Evolutionary conservation across 2,329 filamentous ascomycete genomes (phyloP), one percentile per base, ranked within the genome.

Genomic region (Monosporascus sp.): DNA sequence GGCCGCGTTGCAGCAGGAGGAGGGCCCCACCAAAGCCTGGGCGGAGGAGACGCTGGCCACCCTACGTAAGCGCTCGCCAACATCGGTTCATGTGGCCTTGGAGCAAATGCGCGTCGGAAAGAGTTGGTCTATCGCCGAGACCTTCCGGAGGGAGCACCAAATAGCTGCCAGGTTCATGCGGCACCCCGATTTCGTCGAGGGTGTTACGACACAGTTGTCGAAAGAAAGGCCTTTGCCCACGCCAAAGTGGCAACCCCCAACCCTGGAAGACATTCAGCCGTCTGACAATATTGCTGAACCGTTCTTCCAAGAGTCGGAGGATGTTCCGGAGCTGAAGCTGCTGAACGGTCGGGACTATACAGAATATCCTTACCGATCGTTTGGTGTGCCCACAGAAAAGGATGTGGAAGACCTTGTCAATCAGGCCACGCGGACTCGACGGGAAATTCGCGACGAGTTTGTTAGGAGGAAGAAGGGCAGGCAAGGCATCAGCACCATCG

Each of bases 161-260:
- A 90, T 99, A 55, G 91, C 93, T 2, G 76, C 80, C 54, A 82
- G 84, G 58, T 97, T 99, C 76, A 97, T 99, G 93, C 79, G 80
- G 52, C 87, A 94, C 68, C 88, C 83, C 5, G 94, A 99, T 71
- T 99, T 99, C 66, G 85, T 85, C 44, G 90, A 96, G 72, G 94
- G 94, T 51, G 93, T 99, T n/a, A 83, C 83, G 49, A 87, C 90
- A 24, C 81, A 87, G 48, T 79, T 99, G 41, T 79, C 83, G 65
- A 90, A 90, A 72, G 63, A 67, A 18, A 65, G 66, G 61, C 73
- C 66, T 17, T 61, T 55, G 41, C 54, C 75, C 58, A 76, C 77
- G 22, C 89, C 92, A 1, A 75, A 79, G 56, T 99, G 94, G 94
- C 71, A 87, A 58, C 92, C 91, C 4, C 78, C 81, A 44, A 83